Evolutionary conservation across 1,284 basidiomycete genomes (phyloP).

Genomic region (Ustilago sp.): DNA sequence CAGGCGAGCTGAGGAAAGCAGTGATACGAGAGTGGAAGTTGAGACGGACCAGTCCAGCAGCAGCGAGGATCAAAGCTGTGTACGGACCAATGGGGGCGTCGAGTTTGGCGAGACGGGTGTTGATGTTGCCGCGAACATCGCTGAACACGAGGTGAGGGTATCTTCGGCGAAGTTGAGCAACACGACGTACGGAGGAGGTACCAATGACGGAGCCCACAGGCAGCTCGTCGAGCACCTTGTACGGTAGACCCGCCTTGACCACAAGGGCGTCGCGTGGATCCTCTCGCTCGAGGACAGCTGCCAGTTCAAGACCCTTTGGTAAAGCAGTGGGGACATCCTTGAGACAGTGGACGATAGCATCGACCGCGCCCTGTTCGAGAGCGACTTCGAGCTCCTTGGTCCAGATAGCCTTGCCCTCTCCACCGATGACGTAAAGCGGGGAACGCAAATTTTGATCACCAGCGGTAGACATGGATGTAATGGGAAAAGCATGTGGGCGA

Average conservation of each 20-base stretch:
- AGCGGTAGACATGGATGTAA: slow-evolving; percentile 87
- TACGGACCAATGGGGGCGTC: slow-evolving; percentile 87
- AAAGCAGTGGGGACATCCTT: slow-evolving; percentile 94
- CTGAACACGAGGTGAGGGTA: slow-evolving; percentile 85
- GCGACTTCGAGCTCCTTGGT: slow-evolving; percentile 93
- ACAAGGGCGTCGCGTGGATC: slow-evolving; percentile 91
- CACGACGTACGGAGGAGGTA: slow-evolving; percentile 90
- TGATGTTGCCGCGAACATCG: slow-evolving; percentile 76
- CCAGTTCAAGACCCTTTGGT: slow-evolving; percentile 86
- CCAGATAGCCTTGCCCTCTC: slow-evolving; percentile 82
- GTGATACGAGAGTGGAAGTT: slow-evolving; percentile 81
- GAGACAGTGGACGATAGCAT: slow-evolving; percentile 91
- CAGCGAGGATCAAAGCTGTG: slow-evolving; percentile 90
- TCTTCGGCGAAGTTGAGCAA: slow-evolving; percentile 86
- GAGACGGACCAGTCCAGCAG: slow-evolving; percentile 89
- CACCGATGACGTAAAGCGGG: slow-evolving; percentile 73
- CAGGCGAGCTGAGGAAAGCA: slow-evolving; percentile 78
- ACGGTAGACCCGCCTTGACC: slow-evolving; percentile 81
- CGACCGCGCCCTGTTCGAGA: slow-evolving; percentile 79
- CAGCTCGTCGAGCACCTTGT: slow-evolving; percentile 81
- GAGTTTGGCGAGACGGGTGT: slow-evolving; percentile 88
- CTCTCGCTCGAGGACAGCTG: slow-evolving; percentile 86
- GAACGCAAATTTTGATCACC: slow-evolving; percentile 89
- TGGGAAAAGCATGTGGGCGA: slow-evolving; percentile 61
- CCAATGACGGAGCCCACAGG: slow-evolving; percentile 91